Evolutionary conservation across 2,329 filamentous ascomycete genomes (phyloP), one percentile per base, ranked within the genome.

Genomic region (Ramularia endophylla): DNA sequence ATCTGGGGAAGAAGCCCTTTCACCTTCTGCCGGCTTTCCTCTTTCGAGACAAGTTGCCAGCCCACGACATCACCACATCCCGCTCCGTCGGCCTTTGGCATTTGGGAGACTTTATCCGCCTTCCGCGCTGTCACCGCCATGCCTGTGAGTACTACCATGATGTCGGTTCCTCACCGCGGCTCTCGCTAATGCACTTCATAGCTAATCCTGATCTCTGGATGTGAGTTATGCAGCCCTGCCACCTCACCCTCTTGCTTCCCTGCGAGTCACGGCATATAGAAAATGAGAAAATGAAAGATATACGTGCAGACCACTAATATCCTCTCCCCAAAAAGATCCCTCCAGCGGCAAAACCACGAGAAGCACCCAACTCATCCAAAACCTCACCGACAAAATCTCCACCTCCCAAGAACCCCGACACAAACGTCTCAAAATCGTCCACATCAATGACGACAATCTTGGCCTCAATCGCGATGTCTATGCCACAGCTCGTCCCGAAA

Each of bases 401-500:
- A 30, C 35, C 20, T 62, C 69, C 36, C 54, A 64, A 27, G 70
- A 73, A 50, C 65, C 71, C 3, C 69, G 68, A 61, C 61, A 66
- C 43, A 61, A 60, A 43, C 65, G 63, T 43, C 78, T 86, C 55
- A 80, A 81, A 45, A 71, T 88, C 3, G 81, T 87, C 60, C 76
- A 86, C 51, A 78, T 90, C 56, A 85, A 82, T 41, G 83, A 89
- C 66, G 76, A 85, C 50, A 73, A 74, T 3, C 76, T 88, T 31
- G 79, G 79, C 32, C 80, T 89, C 41, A 70, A 79, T 3, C 82
- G 85, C 45, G 59, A 73, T 42, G 85, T 85, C 30, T 90, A 90
- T 69, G 78, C 83, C 46, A 83, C 82, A 18, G 84, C 85, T 43
- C 85, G 85, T 54, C 75, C 80, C 1, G 86, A 94, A 60, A 94